Evolutionary conservation across 257 asterid species (phyloP).

Genomic region (Fraxinus anomala): DNA sequence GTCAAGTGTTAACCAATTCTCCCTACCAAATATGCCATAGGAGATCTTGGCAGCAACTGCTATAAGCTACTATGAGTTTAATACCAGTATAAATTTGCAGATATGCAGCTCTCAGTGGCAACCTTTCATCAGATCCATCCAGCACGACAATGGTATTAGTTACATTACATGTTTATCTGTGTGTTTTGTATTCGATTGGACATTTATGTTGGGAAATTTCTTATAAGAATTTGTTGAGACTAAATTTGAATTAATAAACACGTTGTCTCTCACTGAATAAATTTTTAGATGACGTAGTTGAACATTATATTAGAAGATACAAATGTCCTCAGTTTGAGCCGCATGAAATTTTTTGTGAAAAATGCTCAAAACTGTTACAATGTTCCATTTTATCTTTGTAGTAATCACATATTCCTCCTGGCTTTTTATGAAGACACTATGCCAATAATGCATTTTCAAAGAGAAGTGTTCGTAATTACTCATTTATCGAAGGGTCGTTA

Average conservation of each 20-base stretch:
- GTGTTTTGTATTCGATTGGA: neutral
- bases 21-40: neutral
- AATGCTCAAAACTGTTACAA: neutral
- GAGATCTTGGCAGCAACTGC: neutral
- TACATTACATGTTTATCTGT: neutral
- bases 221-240: neutral
- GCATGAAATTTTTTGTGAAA: neutral
- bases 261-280: neutral
- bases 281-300: neutral
- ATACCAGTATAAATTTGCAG: constrained; percentile 37
- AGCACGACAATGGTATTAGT: constrained; percentile 37
- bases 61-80: neutral
- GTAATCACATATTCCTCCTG: neutral
- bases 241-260: neutral
- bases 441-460: neutral
- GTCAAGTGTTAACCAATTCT: neutral
- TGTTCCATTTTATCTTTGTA: neutral
- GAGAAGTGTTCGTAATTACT: neutral
- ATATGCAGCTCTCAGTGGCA: constrained; percentile 83
- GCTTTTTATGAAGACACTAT: neutral
- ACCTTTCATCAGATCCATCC: constrained; percentile 35
- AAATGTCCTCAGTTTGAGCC: neutral
- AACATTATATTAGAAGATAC: neutral
- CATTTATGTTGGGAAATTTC: neutral
- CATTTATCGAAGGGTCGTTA: neutral